These are phyloP conservation scores for Fusarium sp. DNA, from an alignment of 2,329 filamentous ascomycete genomes.

Conservation along the genomic window DNA sequence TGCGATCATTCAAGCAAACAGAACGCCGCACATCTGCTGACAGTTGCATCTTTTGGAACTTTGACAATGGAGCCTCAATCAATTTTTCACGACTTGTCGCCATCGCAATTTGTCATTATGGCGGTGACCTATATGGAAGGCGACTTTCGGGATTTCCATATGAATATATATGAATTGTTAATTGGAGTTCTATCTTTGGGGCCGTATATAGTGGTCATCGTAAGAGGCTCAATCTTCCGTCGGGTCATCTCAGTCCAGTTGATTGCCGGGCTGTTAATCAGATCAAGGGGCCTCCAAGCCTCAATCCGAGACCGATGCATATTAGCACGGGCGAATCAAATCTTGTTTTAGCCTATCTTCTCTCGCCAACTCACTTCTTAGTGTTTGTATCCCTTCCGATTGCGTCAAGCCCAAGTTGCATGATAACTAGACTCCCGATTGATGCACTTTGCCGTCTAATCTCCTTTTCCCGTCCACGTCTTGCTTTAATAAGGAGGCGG, in stretches of 20 bases:
- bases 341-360: background rate
- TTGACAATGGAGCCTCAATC: background rate
- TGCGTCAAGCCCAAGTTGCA: background rate
- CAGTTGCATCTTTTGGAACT: background rate
- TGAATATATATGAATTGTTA: background rate
- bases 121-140: background rate
- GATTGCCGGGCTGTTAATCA: background rate
- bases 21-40: background rate
- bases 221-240: background rate
- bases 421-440: background rate
- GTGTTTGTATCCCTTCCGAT: background rate
- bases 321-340: background rate
- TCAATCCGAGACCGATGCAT: background rate
- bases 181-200: background rate
- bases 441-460: background rate
- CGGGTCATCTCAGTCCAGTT: background rate
- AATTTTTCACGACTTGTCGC: background rate
- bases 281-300: background rate
- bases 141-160: background rate
- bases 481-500: background rate
- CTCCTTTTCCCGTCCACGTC: background rate
- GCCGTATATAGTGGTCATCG: background rate
- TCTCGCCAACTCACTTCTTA: background rate
- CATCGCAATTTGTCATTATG: background rate
- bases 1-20: slow-evolving; percentile 9